Evolutionary conservation across 148 eudicot genomes (phyloP), one percentile per base, ranked within the genome.

Genomic region (Silene conica): DNA sequence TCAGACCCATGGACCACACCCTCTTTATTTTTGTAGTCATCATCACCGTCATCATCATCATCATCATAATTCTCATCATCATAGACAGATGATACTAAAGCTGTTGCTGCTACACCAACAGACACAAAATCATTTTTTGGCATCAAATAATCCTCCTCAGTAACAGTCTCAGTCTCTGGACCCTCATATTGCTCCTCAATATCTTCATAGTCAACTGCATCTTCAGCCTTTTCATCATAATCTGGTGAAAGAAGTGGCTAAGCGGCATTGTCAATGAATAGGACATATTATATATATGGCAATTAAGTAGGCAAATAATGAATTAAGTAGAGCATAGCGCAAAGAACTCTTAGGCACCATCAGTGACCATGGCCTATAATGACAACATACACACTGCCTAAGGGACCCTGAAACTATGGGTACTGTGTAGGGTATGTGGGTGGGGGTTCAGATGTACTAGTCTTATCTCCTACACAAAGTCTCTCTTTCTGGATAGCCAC

Each of bases 41-140:
- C 90, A 54, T 87, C 94, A 3, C 74, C 71, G 8, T 82, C 91
- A 11, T 82, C 91, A 52, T 91, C 95, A 3, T 93, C 90, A 25
- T 89, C 98, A 68, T 95, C 99, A 78, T 95, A 95, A 80, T 95
- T 86, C 54, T 95, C 99, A 81, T 95, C 99, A 81, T 89, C 99
- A 85, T 86, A 95, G 45, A 89, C 84, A 45, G 97, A 92, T 63
- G 86, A 77, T 31, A 72, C 85, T 78, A 86, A 70, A 48, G 72
- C 61, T 73, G 82, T 73, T 60, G 67, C 82, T 46, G 88, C 74
- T 74, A 81, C 84, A 82, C 83, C 81, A 63, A 83, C 41, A 56
- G 92, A 61, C 61, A 83, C 68, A 74, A 81, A 92, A 19, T 85
- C 92, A 38, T 77, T 84, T 80, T 86, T 89, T 5, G 97, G 88